These are phyloP conservation scores for Ceratocystis papillata DNA, from an alignment of 2,329 filamentous ascomycete species.

Conservation along the genomic window DNA sequence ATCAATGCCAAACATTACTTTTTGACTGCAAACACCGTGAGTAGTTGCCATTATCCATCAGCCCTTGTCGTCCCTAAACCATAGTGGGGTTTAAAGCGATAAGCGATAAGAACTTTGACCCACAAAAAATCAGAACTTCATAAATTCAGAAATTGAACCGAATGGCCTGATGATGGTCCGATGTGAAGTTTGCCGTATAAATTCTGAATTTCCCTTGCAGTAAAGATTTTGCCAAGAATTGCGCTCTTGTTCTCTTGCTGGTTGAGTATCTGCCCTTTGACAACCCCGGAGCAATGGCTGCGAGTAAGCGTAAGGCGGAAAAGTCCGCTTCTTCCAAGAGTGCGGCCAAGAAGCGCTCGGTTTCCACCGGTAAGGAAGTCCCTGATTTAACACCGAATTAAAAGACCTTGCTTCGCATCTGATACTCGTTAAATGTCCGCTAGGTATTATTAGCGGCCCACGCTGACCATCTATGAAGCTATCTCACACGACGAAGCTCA, in stretches of 20 bases:
- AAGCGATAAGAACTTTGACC: conserved; percentile 23
- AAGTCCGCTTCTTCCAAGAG: conserved; percentile 36
- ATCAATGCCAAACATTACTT: conserved; percentile 32
- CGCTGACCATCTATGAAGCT: not conserved
- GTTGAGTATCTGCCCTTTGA: conserved; percentile 26
- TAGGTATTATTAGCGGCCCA: not conserved
- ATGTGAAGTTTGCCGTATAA: conserved; percentile 14
- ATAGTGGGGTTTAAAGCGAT: conserved; percentile 1
- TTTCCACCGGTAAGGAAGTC: conserved; percentile 34
- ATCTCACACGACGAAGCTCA: conserved; percentile 33
- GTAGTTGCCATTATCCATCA: not conserved
- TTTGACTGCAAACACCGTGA: not conserved
- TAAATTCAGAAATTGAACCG: conserved; percentile 10
- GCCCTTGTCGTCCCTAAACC: not conserved
- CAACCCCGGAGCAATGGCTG: conserved; percentile 24
- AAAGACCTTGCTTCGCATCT: conserved; percentile 19
- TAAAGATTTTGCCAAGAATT: conserved; percentile 7
- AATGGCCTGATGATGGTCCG: conserved; percentile 22
- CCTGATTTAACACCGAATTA: not conserved
- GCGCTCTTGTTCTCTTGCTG: not conserved
- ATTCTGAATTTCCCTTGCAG: conserved; percentile 9
- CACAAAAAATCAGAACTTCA: conserved; percentile 19
- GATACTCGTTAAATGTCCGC: conserved; percentile 16
- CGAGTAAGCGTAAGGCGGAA: conserved; percentile 52
- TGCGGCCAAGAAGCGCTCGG: conserved; percentile 44